Evolutionary conservation across 768 basidiomycete genomes (phyloP).

Genomic region (Lactarius quietus): DNA sequence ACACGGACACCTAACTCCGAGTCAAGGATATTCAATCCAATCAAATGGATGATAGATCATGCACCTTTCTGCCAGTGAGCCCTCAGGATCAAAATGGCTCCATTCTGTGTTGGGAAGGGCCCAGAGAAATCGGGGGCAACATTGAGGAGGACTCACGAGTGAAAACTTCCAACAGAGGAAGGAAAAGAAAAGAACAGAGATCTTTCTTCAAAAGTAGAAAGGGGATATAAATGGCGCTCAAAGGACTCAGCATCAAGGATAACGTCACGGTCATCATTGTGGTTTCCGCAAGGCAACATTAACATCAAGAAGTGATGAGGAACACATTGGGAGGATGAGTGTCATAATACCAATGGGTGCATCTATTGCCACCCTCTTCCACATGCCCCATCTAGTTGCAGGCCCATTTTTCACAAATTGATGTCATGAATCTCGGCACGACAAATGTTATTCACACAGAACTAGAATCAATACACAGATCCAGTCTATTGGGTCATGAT

Average conservation of each 20-base stretch:
- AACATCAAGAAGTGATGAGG: background rate
- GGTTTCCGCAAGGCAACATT: background rate
- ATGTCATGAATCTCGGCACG: conserved; percentile 17
- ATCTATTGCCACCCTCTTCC: background rate
- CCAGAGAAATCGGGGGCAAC: too few species aligned
- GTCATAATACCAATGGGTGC: background rate
- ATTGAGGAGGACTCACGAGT: conserved; percentile 21
- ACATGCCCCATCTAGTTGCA: background rate
- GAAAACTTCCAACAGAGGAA: conserved; percentile 18
- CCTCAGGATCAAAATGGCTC: conserved; percentile 32
- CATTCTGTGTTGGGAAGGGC: conserved; percentile 28
- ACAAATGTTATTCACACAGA: conserved; percentile 11
- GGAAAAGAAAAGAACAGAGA: conserved; percentile 14
- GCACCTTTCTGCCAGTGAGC: conserved; percentile 33
- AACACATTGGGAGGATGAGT: background rate
- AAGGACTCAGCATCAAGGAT: background rate
- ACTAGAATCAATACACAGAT: conserved; percentile 8
- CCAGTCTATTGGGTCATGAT: conserved; percentile 11
- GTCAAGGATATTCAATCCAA: conserved; percentile 1
- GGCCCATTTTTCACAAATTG: background rate
- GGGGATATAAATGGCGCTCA: background rate
- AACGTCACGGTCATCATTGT: background rate
- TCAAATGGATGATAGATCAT: conserved; percentile 4
- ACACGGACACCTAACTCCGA: conserved; percentile 29
- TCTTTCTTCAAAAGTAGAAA: conserved; percentile 11